Conservation (phyloP, 768 basidiomycete species). For the Tulasnella sp. region DNA sequence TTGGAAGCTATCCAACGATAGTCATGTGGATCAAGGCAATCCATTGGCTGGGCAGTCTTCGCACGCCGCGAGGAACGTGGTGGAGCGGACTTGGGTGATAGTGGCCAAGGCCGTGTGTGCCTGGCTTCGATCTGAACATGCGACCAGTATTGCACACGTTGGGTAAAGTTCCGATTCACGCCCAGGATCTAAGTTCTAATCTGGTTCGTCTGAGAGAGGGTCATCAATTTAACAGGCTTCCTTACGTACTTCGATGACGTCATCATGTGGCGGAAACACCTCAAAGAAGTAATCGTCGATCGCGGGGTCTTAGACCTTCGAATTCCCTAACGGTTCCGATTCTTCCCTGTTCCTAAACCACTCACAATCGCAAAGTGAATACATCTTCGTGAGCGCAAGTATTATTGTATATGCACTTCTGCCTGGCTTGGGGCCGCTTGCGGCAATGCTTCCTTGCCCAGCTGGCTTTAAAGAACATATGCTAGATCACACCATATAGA, state of each 20-base stretch:
- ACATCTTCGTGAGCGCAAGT: no score
- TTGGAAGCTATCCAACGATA: no score
- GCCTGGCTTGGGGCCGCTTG: no score
- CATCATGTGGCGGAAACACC: neutral
- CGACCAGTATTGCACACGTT: neutral
- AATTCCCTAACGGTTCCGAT: no score
- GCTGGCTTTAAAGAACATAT: neutral
- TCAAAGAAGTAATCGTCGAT: neutral
- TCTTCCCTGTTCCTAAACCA: no score
- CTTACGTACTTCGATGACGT: neutral
- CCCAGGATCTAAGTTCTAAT: neutral
- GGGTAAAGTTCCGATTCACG: neutral
- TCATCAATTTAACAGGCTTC: neutral
- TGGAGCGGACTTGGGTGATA: neutral
- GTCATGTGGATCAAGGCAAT: neutral
- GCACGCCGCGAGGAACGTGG: neutral
- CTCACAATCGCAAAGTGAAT: no score
- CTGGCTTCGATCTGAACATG: neutral
- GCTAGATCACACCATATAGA: neutral
- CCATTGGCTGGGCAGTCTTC: neutral
- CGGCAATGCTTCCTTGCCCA: neutral
- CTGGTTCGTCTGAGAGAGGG: neutral
- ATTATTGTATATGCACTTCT: no score
- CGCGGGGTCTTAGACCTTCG: no score
- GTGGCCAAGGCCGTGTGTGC: neutral